Conservation (phyloP, 768 basidiomycete species). For the Mycena maculata region DNA sequence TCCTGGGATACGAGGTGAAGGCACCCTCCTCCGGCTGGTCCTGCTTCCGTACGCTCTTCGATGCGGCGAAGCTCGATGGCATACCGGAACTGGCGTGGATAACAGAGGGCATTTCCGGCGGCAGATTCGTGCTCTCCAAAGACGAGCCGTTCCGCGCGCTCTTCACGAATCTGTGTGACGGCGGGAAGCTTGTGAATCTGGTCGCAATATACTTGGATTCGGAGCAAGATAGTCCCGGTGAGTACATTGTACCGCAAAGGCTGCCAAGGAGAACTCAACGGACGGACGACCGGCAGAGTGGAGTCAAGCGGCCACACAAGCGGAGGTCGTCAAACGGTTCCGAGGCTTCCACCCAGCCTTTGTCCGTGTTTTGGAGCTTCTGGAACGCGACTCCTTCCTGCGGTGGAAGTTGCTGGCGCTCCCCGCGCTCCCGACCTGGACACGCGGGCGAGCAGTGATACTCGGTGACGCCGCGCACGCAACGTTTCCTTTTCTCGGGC, state of each 20-base stretch:
- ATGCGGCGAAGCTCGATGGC: background rate
- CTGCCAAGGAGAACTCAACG: no score
- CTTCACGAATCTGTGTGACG: conserved; percentile 12
- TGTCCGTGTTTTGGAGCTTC: conserved; percentile 2
- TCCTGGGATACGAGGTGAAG: background rate
- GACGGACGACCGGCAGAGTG: background rate
- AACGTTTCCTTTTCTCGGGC: conserved; percentile 1
- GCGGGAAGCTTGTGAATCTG: background rate
- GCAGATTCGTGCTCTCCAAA: background rate
- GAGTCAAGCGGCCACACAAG: background rate
- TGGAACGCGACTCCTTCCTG: background rate
- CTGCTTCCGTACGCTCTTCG: conserved; percentile 16
- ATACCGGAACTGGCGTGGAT: conserved; percentile 9
- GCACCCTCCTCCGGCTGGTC: conserved; percentile 8
- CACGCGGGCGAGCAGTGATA: conserved; percentile 1
- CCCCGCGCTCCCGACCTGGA: conserved; percentile 16
- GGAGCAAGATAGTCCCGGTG: conserved; percentile 7
- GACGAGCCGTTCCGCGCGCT: conserved; percentile 21
- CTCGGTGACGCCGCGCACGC: conserved; percentile 17
- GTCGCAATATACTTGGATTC: conserved; percentile 3
- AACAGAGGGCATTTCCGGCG: conserved; percentile 9
- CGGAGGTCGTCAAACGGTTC: background rate
- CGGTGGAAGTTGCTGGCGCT: conserved; percentile 13
- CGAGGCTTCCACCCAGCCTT: conserved; percentile 7
- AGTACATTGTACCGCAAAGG: background rate